Conservation (phyloP, 495 filamentous ascomycete genomes). For the Neurospora hispaniola region DNA sequence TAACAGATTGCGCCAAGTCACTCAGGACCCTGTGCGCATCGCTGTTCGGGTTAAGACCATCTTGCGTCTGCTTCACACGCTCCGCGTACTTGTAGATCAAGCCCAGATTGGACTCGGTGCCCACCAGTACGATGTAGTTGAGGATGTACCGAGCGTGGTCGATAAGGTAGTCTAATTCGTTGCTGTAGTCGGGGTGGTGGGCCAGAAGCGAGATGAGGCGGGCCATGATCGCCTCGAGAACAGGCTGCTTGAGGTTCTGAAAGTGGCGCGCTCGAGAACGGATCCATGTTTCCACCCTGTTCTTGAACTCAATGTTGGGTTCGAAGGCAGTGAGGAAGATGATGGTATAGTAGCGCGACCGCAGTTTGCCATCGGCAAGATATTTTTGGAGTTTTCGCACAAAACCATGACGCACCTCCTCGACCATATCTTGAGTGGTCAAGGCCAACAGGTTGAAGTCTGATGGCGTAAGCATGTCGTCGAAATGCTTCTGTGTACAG, state of each 20-base stretch:
- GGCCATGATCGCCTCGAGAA: conserved; percentile 77
- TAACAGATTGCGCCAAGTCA: conserved; percentile 74
- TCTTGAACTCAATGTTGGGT: conserved; percentile 55
- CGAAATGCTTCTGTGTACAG: conserved; percentile 60
- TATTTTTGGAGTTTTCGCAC: conserved; percentile 81
- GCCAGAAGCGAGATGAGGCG: conserved; percentile 80
- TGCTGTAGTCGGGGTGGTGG: conserved; percentile 86
- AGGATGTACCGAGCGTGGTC: conserved; percentile 80
- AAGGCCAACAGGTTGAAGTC: conserved; percentile 74
- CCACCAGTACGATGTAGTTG: conserved; percentile 76
- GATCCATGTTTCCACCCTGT: conserved; percentile 76
- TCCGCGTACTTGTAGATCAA: conserved; percentile 88
- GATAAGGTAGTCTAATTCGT: conserved; percentile 54
- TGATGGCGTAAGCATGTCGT: conserved; percentile 56
- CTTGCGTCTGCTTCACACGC: conserved; percentile 80
- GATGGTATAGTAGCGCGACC: conserved; percentile 72
- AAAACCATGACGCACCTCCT: conserved; percentile 66
- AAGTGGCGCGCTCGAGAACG: conserved; percentile 58
- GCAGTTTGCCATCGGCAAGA: conserved; percentile 55
- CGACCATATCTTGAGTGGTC: conserved; percentile 66
- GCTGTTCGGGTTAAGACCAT: conserved; percentile 54
- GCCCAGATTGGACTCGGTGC: conserved; percentile 74
- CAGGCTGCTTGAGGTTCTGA: conserved; percentile 41
- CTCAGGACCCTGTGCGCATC: conserved; percentile 77
- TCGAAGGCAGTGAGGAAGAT: conserved; percentile 88